Base-by-base conservation (phyloP, 2,329 filamentous ascomycete species). In the Chrysoporthe deuterocubensis region DNA sequence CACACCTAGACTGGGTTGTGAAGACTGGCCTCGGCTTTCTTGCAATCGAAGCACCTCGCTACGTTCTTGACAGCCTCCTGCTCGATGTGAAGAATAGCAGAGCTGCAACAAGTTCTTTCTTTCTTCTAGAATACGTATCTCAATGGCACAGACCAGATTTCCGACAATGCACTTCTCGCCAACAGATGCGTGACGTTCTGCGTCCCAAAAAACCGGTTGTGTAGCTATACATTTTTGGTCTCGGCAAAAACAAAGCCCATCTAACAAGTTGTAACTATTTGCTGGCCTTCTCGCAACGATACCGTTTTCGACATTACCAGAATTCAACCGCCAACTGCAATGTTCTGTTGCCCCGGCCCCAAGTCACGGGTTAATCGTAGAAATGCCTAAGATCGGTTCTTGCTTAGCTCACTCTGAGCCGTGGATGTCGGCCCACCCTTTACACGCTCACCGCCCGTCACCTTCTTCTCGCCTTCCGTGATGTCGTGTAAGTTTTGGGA, bases 391-490 rank as follows among this genome's bases (percentile, higher is more conserved):
- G 50, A n/a, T 11, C 21, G 62, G 48, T 70, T 73, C 68, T 74
- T 73, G 9, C 58, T 62, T 4, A 75, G 61, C 68, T 76, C 73
- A 54, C 73, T 74, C 72, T 82, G 80, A 1, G 79, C 78, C 6
- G 77, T 73, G 0, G 78, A 70, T 1, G 80, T 81, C 0, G 80
- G 80, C 0, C 80, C 80, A 13, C 77, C 76, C 62, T 78, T 75
- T 34, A 79, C 73, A 0, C 73, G 69, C 3, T 77, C 75, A 6
- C 68, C 74, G 1, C 78, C 79, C 0, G 78, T 80, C 42, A 82
- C 73, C n/a, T 71, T 73, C 67, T 78, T 78, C 74, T 82, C 80
- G 13, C 78, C 80, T 54, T 76, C 74, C 9, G 78, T 81, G 69
- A 82, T 81, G 67, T 81, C 79, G 67, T 78, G 76, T 1, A 82